A percentile compares a stretch with the other conserved stretches of the same genome.
phyloP scores from a whole-genome alignment of 177 flowering plant species.

The Tripterygium wilfordii region DNA sequence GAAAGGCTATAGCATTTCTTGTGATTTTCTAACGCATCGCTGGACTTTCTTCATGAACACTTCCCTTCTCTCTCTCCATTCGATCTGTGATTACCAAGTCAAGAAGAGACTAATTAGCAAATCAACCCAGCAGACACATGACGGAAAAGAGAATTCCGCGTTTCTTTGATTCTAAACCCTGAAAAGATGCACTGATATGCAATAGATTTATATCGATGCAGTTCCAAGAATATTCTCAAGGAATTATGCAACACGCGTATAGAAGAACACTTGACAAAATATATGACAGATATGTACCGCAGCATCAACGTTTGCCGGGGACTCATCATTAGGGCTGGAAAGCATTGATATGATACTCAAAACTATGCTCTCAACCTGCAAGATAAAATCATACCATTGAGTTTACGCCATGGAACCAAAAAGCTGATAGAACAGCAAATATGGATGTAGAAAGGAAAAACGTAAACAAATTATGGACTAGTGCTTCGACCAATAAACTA shows the following conservation, averaged over 20 bases:
- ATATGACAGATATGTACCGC: too few relatives aligned
- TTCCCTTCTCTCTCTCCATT: conserved; percentile 66
- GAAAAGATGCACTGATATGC: too few relatives aligned
- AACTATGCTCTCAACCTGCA: conserved; percentile 72
- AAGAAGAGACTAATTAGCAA: not conserved
- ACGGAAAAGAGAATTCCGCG: too few relatives aligned
- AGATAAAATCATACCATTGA: not conserved
- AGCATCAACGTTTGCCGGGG: conserved; percentile 75
- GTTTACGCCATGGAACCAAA: not conserved
- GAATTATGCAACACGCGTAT: too few relatives aligned
- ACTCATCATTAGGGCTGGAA: conserved; percentile 72
- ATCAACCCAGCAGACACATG: too few relatives aligned
- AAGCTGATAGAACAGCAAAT: not conserved
- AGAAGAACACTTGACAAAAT: too few relatives aligned
- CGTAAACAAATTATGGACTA: not conserved
- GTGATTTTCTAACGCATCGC: conserved; percentile 57
- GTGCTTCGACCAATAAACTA: too few relatives aligned
- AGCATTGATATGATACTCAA: conserved; percentile 73
- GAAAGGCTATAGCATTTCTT: conserved; percentile 42
- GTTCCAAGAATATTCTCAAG: too few relatives aligned
- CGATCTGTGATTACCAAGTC: conserved; percentile 41
- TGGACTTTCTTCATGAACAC: conserved; percentile 69
- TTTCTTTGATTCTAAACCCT: conserved; percentile 7
- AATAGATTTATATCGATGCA: too few relatives aligned
- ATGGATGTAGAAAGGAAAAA: not conserved